Conservation (phyloP, 371 early-diverging fungal genomes). For the Mortierella sp. region DNA sequence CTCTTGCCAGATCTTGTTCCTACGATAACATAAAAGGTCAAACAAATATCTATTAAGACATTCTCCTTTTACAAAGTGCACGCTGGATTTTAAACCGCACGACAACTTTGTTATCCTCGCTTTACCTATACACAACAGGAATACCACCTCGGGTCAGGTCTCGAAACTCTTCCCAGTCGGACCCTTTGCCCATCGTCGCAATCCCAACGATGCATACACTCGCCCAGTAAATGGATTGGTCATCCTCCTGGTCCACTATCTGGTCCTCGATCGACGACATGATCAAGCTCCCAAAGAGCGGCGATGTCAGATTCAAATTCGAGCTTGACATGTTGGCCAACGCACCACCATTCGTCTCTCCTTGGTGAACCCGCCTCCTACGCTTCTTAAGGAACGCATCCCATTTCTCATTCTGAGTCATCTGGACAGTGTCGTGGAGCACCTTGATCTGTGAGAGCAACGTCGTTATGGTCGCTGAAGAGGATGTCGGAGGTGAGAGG, state of each 20-base stretch:
- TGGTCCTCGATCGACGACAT: conserved; percentile 22
- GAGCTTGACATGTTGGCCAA: conserved; percentile 35
- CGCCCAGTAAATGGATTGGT: conserved; percentile 46
- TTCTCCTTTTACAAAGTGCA: not conserved
- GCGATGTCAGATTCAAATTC: conserved; percentile 34
- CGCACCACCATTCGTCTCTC: conserved; percentile 41
- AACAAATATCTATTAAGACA: too few species aligned
- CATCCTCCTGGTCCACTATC: conserved; percentile 37
- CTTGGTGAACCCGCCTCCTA: conserved; percentile 38
- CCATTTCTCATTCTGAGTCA: conserved; percentile 54
- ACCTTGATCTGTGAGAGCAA: conserved; percentile 54
- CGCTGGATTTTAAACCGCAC: too few species aligned
- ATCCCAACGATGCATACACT: conserved; percentile 48
- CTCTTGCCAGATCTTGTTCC: conserved; percentile 57
- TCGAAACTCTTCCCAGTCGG: conserved; percentile 52
- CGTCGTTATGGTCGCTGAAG: conserved; percentile 31
- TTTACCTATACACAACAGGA: conserved; percentile 52
- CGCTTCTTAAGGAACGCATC: conserved; percentile 47
- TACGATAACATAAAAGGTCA: conserved; percentile 1
- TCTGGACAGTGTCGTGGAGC: conserved; percentile 49
- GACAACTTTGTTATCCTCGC: not conserved
- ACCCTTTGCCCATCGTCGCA: conserved; percentile 48
- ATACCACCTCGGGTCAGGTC: conserved; percentile 54
- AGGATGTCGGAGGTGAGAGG: conserved; percentile 42
- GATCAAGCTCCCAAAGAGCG: conserved; percentile 41